These are phyloP conservation scores for Xylaria sp. DNA, from an alignment of 495 filamentous ascomycete genomes.

Conservation along the genomic window DNA sequence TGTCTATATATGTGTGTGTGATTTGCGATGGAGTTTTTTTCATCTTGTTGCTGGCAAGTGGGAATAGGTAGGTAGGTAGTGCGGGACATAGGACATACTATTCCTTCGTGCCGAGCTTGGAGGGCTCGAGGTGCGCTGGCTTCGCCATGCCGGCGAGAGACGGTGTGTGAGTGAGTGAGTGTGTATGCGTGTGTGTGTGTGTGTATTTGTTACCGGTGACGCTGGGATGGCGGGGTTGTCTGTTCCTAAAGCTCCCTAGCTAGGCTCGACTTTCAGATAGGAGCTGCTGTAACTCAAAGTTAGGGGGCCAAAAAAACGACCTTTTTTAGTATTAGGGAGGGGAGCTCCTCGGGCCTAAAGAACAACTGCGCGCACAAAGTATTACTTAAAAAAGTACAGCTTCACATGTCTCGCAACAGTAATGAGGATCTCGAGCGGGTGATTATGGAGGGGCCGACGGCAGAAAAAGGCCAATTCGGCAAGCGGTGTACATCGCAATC, in stretches of 20 bases:
- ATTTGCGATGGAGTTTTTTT: too few species aligned
- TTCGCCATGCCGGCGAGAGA: conserved; percentile 25
- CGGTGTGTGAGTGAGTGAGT: too few species aligned
- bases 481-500: conserved; percentile 30
- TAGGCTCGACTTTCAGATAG: neutral
- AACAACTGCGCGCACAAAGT: neutral
- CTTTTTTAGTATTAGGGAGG: neutral
- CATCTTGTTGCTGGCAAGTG: neutral
- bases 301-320: neutral
- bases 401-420: conserved; percentile 13
- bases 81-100: conserved; percentile 68
- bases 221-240: conserved; percentile 12
- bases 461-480: conserved; percentile 20
- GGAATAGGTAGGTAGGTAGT: too few species aligned
- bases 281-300: neutral
- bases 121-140: conserved; percentile 64
- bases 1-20: too few species aligned
- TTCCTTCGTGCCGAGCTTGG: conserved; percentile 71
- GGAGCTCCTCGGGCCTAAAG: neutral
- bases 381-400: neutral
- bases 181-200: too few species aligned
- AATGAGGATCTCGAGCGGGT: neutral
- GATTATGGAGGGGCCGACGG: conserved; percentile 17
- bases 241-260: neutral
- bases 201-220: neutral